phyloP scores from a whole-genome alignment of 441 rosid genomes.

The Kokia cookei region DNA sequence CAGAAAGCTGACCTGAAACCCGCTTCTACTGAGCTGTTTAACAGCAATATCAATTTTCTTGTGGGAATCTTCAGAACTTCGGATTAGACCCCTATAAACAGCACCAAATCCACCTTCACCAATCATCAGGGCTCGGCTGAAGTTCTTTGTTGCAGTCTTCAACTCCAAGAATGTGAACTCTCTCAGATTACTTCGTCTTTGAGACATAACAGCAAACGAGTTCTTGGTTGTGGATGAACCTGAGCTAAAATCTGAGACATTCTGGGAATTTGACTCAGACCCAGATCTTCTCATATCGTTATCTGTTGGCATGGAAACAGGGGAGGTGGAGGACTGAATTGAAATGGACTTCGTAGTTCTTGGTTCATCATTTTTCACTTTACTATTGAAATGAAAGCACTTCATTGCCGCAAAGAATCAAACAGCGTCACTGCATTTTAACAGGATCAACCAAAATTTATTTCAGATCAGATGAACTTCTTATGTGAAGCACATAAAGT shows the following conservation, averaged over 20 bases:
- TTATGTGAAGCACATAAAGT: not conserved
- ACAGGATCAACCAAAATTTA: not conserved
- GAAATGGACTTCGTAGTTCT: slow-evolving; percentile 17
- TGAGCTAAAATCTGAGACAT: slow-evolving; percentile 58
- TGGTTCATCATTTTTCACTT: slow-evolving; percentile 21
- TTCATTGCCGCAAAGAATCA: slow-evolving; percentile 43
- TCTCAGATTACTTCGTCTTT: slow-evolving; percentile 59
- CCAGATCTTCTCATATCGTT: slow-evolving; percentile 47
- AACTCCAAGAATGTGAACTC: slow-evolving; percentile 47
- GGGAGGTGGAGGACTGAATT: slow-evolving; percentile 23
- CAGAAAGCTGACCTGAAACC: slow-evolving; percentile 57
- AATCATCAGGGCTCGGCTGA: slow-evolving; percentile 60
- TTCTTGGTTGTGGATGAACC: slow-evolving; percentile 41
- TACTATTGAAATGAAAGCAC: slow-evolving; percentile 44
- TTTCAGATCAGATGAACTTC: not conserved
- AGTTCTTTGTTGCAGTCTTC: slow-evolving; percentile 56
- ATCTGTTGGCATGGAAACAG: slow-evolving; percentile 34
- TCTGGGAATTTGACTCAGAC: slow-evolving; percentile 60
- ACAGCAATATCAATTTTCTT: slow-evolving; percentile 76
- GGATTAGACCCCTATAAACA: slow-evolving; percentile 46
- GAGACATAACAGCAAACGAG: slow-evolving; percentile 60
- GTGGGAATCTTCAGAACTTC: slow-evolving; percentile 38
- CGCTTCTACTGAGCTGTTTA: slow-evolving; percentile 79
- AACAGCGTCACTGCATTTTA: slow-evolving; percentile 24
- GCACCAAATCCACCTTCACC: slow-evolving; percentile 81